Percentiles rank a stretch among this genome's conserved stretches.
These are phyloP conservation scores for Paramecium bursaria DNA, from an alignment of 73 alveolate species.

Conservation along the genomic window DNA sequence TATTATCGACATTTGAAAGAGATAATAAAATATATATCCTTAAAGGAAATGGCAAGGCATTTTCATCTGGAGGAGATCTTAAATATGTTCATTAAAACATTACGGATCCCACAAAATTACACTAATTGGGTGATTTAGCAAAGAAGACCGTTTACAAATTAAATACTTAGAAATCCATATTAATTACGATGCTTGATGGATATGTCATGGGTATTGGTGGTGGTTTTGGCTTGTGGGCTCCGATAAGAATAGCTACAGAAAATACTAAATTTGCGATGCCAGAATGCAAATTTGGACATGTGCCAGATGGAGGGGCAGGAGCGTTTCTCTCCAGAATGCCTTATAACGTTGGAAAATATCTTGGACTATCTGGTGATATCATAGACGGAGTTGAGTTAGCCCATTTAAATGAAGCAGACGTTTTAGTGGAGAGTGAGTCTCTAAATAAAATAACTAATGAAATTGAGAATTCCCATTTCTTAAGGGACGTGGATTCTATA, in stretches of 20 bases:
- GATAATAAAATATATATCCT: background rate
- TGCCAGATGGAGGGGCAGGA: slow-evolving; percentile 75
- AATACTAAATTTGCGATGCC: slow-evolving; percentile 73
- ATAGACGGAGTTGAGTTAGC: slow-evolving; percentile 50
- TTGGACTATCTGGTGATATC: slow-evolving; percentile 59
- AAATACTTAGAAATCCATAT: background rate
- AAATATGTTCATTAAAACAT: background rate
- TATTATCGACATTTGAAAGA: background rate
- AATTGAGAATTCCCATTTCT: background rate
- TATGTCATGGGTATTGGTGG: slow-evolving; percentile 70
- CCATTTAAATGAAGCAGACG: slow-evolving; percentile 56
- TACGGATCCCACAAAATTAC: background rate
- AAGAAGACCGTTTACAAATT: slow-evolving; percentile 1
- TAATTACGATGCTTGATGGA: slow-evolving; percentile 69
- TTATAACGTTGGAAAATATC: slow-evolving; percentile 50
- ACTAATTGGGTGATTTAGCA: background rate
- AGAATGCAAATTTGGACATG: slow-evolving; percentile 65
- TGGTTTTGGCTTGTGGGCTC: slow-evolving; percentile 67
- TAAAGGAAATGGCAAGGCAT: slow-evolving; percentile 3
- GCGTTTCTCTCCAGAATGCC: slow-evolving; percentile 12
- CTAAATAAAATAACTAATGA: slow-evolving; percentile 13
- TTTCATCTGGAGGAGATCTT: slow-evolving; percentile 4
- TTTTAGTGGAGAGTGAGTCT: background rate
- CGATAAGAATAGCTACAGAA: slow-evolving; percentile 70
- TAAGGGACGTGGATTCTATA: slow-evolving; percentile 41